Conservation (phyloP, 2,329 filamentous ascomycete genomes). For the Cercospora nicotianae region DNA sequence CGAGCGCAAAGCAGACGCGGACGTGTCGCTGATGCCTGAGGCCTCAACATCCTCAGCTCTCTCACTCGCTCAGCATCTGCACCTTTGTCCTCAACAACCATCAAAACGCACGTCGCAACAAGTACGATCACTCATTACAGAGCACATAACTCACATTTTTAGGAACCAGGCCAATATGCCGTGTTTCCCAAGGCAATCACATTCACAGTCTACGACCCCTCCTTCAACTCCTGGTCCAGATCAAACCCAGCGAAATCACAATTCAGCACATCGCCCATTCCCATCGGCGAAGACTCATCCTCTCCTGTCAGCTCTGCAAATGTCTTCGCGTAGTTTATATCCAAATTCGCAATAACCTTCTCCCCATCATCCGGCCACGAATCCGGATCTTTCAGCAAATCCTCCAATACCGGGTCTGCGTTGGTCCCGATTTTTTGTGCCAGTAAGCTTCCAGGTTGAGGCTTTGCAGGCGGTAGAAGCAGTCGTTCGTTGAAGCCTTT, state of each 20-base stretch:
- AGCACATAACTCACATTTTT: neutral
- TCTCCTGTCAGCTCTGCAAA: neutral
- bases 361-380: conserved; percentile 19
- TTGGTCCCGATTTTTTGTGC: conserved; percentile 20
- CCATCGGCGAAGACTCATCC: neutral
- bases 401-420: conserved; percentile 14
- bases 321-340: neutral
- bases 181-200: neutral
- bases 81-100: neutral
- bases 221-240: neutral
- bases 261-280: conserved; percentile 3
- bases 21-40: neutral
- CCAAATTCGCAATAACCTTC: conserved; percentile 1
- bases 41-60: neutral
- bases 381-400: conserved; percentile 17
- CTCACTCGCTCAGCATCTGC: neutral
- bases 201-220: neutral
- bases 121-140: neutral
- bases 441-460: conserved; percentile 17
- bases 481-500: conserved; percentile 25
- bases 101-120: neutral
- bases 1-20: neutral
- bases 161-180: neutral
- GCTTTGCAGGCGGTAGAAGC: conserved; percentile 15
- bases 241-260: neutral